These are phyloP conservation scores for Hordeum pubiflorum DNA, from an alignment of 202 grass and related monocot species.

Conservation along the genomic window DNA sequence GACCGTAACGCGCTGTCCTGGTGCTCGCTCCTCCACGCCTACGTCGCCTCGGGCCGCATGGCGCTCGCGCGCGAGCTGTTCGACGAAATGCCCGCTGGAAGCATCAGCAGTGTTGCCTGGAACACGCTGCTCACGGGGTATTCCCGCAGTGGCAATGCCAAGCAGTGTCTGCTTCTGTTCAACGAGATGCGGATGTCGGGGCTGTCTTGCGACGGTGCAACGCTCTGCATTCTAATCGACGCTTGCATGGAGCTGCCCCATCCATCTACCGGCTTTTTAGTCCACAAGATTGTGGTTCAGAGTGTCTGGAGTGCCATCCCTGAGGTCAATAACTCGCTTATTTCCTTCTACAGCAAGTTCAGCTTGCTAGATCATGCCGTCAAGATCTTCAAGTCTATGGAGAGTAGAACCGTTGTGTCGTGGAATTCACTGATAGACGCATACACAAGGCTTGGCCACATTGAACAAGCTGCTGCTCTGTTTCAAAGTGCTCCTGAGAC, in stretches of 20 bases:
- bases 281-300: conserved; percentile 38
- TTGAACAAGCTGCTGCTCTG: conserved; percentile 36
- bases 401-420: conserved; percentile 29
- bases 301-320: conserved; percentile 27
- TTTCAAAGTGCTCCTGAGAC: conserved; percentile 43
- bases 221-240: conserved; percentile 38
- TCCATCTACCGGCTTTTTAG: conserved; percentile 19
- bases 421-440: conserved; percentile 66
- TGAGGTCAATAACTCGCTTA: conserved; percentile 50
- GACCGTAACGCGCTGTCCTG: conserved; percentile 59
- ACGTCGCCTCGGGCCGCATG: conserved; percentile 36
- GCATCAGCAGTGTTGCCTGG: conserved; percentile 46
- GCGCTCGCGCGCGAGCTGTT: conserved; percentile 48
- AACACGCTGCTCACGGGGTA: conserved; percentile 48
- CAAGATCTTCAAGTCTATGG: conserved; percentile 49
- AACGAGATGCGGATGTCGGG: conserved; percentile 37
- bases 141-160: conserved; percentile 45
- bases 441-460: conserved; percentile 38
- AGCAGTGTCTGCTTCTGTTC: conserved; percentile 35
- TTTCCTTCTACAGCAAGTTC: conserved; percentile 63
- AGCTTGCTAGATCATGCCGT: conserved; percentile 20
- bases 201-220: conserved; percentile 35
- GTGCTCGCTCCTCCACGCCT: conserved; percentile 71
- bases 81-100: conserved; percentile 52
- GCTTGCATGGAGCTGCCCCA: conserved; percentile 32